Base-by-base conservation (phyloP, 257 asterid genomes). In the Orobanche coerulescens region DNA sequence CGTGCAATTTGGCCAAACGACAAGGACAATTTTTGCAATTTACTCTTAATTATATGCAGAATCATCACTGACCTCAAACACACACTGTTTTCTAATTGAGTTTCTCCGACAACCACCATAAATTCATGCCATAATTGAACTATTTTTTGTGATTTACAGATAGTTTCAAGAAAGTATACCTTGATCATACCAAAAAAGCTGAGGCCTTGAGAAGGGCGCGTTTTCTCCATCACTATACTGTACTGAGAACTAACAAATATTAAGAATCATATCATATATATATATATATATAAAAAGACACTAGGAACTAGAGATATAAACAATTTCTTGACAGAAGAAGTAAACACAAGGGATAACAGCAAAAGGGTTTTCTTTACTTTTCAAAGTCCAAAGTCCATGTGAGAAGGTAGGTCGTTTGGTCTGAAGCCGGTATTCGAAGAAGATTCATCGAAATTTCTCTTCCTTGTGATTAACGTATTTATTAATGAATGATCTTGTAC, bases 111-210 rank as follows among this genome's bases (percentile, higher is more conserved):
- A 30, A 30, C 36, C 4, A 30, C 36, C 36, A 30, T 30, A 4
- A 30, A 30, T 30, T 1, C 36, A 30, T 30, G 2, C 36, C 47
- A 40, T n/a, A n/a, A n/a, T n/a, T n/a, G n/a, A n/a, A n/a, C n/a
- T n/a, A n/a, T 70, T 39, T 30, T 23, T 28, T 20, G 18, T 25
- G 61, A 37, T 44, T 49, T 19, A 14, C 23, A 28, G 23, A 69
- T 1, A 61, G 14, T 37, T 36, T 18, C 11, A 39, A 70, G 69
- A 62, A 69, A 66, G 62, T 67, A 42, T 42, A 77, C 86, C 83
- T 77, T 75, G 79, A 80, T 74, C 40, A 40, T 12, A 61, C 73
- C 62, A 61, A 77, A 53, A 69, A 70, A 62, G 54, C 75, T 55
- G 73, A 60, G 44, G 63, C 67, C 62, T 54, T 61, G 67, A 39